A percentile compares a stretch with the other conserved stretches of the same genome.
Evolutionary conservation across 2,329 filamentous ascomycete species (phyloP).

Genomic region (Neodidymelliopsis sp.): DNA sequence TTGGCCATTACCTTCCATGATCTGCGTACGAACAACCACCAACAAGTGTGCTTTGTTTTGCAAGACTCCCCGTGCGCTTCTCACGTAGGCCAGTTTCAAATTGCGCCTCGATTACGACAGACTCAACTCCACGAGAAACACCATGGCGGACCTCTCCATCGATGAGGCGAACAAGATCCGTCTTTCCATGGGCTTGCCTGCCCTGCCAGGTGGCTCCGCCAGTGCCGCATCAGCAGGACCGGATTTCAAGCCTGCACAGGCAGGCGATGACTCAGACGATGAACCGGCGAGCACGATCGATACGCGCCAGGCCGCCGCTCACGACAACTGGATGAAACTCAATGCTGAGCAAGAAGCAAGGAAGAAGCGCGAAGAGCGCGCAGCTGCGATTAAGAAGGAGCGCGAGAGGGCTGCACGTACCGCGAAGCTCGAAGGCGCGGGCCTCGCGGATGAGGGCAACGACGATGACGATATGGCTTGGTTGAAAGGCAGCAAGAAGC

Average conservation of each 20-base stretch:
- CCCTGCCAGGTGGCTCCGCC: constrained; percentile 81
- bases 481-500: constrained; percentile 89
- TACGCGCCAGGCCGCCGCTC: constrained; percentile 74
- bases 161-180: constrained; percentile 95
- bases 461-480: constrained; percentile 81
- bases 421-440: constrained; percentile 79
- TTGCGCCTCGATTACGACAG: constrained; percentile 5
- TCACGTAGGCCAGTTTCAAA: not conserved
- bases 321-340: constrained; percentile 76
- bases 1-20: no score
- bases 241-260: constrained; percentile 61
- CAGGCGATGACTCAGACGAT: constrained; percentile 64
- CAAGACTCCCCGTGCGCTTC: not conserved
- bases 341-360: constrained; percentile 76
- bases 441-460: constrained; percentile 78
- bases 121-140: constrained; percentile 13
- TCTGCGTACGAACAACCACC: no score
- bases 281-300: constrained; percentile 85
- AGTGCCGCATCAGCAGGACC: constrained; percentile 59
- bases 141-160: constrained; percentile 60
- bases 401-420: constrained; percentile 82
- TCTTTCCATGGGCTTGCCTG: constrained; percentile 86
- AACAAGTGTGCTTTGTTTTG: no score
- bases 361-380: constrained; percentile 78
- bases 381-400: constrained; percentile 85